A percentile compares a stretch with the other conserved stretches of the same genome.
Conservation (phyloP, 495 filamentous ascomycete species). For the Penicillium cataractarum region DNA sequence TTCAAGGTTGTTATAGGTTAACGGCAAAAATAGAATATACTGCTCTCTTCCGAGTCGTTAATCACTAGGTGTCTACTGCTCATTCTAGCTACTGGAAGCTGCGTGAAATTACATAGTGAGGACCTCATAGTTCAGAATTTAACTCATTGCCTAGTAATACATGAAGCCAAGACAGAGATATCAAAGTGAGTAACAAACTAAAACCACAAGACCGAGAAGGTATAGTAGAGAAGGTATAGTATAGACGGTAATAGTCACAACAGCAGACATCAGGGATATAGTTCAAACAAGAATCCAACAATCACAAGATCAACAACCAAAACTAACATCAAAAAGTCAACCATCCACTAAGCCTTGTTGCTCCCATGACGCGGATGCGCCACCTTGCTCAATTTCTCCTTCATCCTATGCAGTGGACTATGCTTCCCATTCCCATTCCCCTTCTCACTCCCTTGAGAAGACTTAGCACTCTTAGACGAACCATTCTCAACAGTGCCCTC, state of each 20-base stretch:
- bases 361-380: constrained; percentile 22
- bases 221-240: not conserved
- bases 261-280: not conserved
- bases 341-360: not conserved
- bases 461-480: constrained; percentile 8
- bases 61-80: no score
- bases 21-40: not conserved
- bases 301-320: not conserved
- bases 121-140: not conserved
- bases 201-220: constrained; percentile 6
- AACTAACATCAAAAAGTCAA: not conserved
- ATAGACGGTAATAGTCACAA: not conserved
- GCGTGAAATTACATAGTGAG: no score
- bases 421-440: constrained; percentile 21
- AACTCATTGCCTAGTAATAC: constrained; percentile 14
- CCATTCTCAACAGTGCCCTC: not conserved
- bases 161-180: constrained; percentile 1
- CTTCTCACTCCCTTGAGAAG: constrained; percentile 14
- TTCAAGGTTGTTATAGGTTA: not conserved
- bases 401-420: constrained; percentile 33
- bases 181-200: constrained; percentile 1
- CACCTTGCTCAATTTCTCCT: constrained; percentile 38
- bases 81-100: no score
- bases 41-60: not conserved
- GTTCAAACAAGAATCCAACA: not conserved